Evolutionary conservation across 805 yeast species (phyloP), one percentile per base, ranked within the genome.

Genomic region (Kregervanrija fluxuum): DNA sequence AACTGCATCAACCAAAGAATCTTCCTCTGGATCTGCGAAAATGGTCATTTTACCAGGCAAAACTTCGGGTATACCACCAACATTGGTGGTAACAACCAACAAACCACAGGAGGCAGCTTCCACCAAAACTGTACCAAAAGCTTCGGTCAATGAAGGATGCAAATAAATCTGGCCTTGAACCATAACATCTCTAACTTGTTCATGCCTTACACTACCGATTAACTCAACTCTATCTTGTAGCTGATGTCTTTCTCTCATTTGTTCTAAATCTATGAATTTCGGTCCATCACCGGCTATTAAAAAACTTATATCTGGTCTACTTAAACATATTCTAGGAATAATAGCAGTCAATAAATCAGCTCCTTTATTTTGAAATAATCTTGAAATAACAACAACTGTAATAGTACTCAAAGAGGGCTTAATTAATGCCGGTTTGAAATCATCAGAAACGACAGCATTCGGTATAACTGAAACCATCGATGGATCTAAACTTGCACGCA

Each of bases 21-120:
- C 86, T 42, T 86, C 96, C 3, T 91, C 85, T 0, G 97, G 95
- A 12, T 80, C 74, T 0, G 98, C 90, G 63, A 85, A 93, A 1
- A 84, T 83, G 1, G 95, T 89, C 98, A 93, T 93, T 55, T 89
- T 85, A 17, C 74, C 73, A 0, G 99, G 99, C 34, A 93, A 65
- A 4, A 93, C 98, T 59, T 93, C 99, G 0, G 97, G 97, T 35
- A 93, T 90, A 5, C 99, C 99, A 11, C 99, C 99, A 0, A 93
- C 99, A 46, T 80, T 79, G 0, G 99, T 93, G 0, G 97, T 89
- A 0, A 93, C 99, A 2, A 93, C 96, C 14, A 86, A 71, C 33
- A 93, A 62, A 0, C 97, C 97, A 68, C 98, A 93, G 1, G 95
- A 84, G 0, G 97, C 99, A 0, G 99, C 99, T 60, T 93, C 99